A percentile compares a stretch with the other conserved stretches of the same genome.
Evolutionary conservation across 768 basidiomycete genomes (phyloP).

Genomic region (Albatrellus ellisii): DNA sequence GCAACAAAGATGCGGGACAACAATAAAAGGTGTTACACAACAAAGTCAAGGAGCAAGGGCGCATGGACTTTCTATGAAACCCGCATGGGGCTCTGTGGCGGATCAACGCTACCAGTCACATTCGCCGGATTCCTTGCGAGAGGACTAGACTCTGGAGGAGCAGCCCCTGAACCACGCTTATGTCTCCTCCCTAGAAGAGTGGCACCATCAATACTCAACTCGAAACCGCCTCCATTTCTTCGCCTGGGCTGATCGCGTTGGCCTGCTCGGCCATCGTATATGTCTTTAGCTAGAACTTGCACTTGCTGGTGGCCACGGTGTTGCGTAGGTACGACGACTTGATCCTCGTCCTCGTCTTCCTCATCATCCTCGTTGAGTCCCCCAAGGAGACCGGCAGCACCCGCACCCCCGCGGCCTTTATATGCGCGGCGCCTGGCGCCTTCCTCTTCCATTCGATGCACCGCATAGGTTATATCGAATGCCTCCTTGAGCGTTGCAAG

Average conservation of each 20-base stretch:
- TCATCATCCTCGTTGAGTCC: conserved; percentile 95
- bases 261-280: conserved; percentile 60
- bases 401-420: conserved; percentile 67
- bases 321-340: not conserved
- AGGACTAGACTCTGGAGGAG: conserved; percentile 22
- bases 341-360: conserved; percentile 20
- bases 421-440: conserved; percentile 78
- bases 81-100: conserved; percentile 14
- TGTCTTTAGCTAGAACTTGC: not conserved
- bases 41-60: too few relatives aligned
- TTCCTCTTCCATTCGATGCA: conserved; percentile 99
- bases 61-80: not conserved
- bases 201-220: conserved; percentile 77
- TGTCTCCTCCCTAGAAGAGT: conserved; percentile 73
- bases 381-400: conserved; percentile 58
- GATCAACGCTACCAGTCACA: conserved; percentile 5
- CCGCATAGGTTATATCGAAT: conserved; percentile 97
- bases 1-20: too few relatives aligned
- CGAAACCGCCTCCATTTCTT: conserved; percentile 35
- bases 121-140: conserved; percentile 19
- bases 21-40: too few relatives aligned
- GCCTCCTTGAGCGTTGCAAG: conserved; percentile 91
- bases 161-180: conserved; percentile 20
- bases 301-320: not conserved
- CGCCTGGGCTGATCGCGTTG: conserved; percentile 41